Evolutionary conservation across 768 basidiomycete genomes (phyloP).

Genomic region (Candolleomyces eurysporus): DNA sequence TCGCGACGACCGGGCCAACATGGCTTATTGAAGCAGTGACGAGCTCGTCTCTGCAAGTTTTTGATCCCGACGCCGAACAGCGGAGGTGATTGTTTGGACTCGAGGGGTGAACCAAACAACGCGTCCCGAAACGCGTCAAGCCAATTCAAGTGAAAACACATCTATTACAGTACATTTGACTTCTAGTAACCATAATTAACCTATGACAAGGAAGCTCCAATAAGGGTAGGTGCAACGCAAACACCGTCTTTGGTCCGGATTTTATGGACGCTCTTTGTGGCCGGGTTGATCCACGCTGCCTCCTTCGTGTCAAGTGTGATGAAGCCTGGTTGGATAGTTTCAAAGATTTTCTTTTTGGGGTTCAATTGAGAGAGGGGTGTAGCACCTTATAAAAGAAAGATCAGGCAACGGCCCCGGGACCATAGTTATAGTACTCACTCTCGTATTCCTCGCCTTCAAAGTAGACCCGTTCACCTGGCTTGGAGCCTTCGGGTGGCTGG

Average conservation of each 20-base stretch:
- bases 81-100: conserved; percentile 11
- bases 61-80: conserved; percentile 1
- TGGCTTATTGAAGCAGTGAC: conserved; percentile 14
- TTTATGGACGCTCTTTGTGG: conserved; percentile 72
- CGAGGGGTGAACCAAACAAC: conserved; percentile 12
- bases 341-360: conserved; percentile 99
- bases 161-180: not conserved
- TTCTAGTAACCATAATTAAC: not conserved
- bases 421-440: conserved; percentile 40
- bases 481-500: conserved; percentile 78
- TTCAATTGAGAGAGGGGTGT: conserved; percentile 83
- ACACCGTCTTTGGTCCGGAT: conserved; percentile 86
- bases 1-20: conserved; percentile 28
- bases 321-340: conserved; percentile 95
- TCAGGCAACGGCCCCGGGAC: not conserved
- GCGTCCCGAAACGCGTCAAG: conserved; percentile 2
- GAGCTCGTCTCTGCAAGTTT: conserved; percentile 1
- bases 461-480: conserved; percentile 92
- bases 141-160: not conserved
- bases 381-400: conserved; percentile 37
- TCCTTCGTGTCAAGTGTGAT: conserved; percentile 84
- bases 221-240: conserved; percentile 74
- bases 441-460: conserved; percentile 91
- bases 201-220: conserved; percentile 92
- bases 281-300: conserved; percentile 91